phyloP scores from a whole-genome alignment of 345 rosid species.

The Cardamine occulta region DNA sequence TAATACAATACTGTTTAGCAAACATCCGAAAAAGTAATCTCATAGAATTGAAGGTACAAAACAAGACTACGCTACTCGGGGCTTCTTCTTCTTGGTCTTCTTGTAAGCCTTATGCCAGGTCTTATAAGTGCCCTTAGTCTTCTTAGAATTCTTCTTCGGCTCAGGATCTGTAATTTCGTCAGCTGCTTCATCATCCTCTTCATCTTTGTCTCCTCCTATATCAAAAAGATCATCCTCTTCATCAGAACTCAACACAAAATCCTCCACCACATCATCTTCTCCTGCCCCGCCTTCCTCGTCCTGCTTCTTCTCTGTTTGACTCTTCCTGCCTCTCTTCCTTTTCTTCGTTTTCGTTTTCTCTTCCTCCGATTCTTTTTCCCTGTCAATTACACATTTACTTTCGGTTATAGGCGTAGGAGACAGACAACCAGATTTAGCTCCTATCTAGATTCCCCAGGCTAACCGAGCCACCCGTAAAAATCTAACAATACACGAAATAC shows the following conservation, averaged over 20 bases:
- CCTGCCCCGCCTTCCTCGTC: conserved; percentile 45
- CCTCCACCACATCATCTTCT: conserved; percentile 91
- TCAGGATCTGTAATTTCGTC: conserved; percentile 38
- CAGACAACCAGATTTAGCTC: conserved; percentile 3
- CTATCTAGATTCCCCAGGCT: conserved; percentile 6
- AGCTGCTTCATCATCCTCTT: conserved; percentile 41
- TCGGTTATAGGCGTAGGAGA: not conserved
- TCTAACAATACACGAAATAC: not conserved
- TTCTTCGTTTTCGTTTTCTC: conserved; percentile 52
- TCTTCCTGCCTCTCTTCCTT: conserved; percentile 49
- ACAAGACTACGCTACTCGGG: conserved; percentile 24
- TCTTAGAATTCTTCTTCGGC: conserved; percentile 39
- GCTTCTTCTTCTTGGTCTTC: conserved; percentile 50
- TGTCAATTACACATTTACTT: conserved; percentile 35
- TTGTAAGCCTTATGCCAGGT: conserved; percentile 46
- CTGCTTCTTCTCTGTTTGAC: conserved; percentile 42
- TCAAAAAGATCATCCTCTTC: conserved; percentile 55
- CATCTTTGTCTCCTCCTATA: conserved; percentile 45
- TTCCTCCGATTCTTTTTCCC: conserved; percentile 52
- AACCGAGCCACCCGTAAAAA: not conserved
- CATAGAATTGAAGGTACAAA: not conserved
- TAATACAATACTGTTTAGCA: conserved; percentile 8
- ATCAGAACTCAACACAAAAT: conserved; percentile 85
- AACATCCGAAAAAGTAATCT: conserved; percentile 4
- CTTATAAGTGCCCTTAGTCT: conserved; percentile 37